phyloP scores from a whole-genome alignment of 1,139 yeast genomes.

The Wickerhamiella pararugosa region DNA sequence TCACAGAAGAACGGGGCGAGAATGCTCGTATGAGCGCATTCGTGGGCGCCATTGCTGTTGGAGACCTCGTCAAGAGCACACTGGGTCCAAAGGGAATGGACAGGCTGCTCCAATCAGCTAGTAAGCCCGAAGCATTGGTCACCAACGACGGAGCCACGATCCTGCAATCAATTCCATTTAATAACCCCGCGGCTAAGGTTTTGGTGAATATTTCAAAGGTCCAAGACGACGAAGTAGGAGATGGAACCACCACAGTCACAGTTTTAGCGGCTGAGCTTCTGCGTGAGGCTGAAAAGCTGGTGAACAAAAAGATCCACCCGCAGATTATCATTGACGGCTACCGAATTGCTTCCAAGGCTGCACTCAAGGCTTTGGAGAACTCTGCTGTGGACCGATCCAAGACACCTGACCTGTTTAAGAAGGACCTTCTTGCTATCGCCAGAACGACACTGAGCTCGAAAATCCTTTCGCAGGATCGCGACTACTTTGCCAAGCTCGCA shows the following conservation, averaged over 20 bases:
- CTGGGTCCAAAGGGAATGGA: constrained; percentile 99
- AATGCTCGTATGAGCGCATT: constrained; percentile 83
- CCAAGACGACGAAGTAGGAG: constrained; percentile 98
- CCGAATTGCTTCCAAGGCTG: constrained; percentile 74
- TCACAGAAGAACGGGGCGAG: constrained; percentile 93
- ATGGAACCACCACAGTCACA: constrained; percentile 98
- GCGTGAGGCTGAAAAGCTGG: constrained; percentile 87
- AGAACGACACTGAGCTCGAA: constrained; percentile 89
- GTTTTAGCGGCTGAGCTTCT: constrained; percentile 82
- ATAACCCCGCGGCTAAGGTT: constrained; percentile 97
- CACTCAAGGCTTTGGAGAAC: constrained; percentile 62
- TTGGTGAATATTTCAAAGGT: constrained; percentile 90
- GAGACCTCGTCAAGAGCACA: constrained; percentile 90
- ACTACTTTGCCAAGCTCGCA: constrained; percentile 73
- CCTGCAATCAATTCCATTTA: constrained; percentile 82
- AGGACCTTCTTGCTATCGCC: constrained; percentile 75
- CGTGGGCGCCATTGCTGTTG: constrained; percentile 98
- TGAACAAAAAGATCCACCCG: constrained; percentile 90
- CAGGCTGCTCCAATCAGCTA: constrained; percentile 75
- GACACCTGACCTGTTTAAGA: constrained; percentile 47
- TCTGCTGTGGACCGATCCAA: constrained; percentile 63
- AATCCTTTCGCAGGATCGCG: constrained; percentile 88
- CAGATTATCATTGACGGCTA: constrained; percentile 95
- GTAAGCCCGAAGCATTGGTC: constrained; percentile 53
- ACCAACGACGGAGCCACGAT: constrained; percentile 99